Conservation (phyloP, 805 yeast species). For the Candida ulmi region DNA sequence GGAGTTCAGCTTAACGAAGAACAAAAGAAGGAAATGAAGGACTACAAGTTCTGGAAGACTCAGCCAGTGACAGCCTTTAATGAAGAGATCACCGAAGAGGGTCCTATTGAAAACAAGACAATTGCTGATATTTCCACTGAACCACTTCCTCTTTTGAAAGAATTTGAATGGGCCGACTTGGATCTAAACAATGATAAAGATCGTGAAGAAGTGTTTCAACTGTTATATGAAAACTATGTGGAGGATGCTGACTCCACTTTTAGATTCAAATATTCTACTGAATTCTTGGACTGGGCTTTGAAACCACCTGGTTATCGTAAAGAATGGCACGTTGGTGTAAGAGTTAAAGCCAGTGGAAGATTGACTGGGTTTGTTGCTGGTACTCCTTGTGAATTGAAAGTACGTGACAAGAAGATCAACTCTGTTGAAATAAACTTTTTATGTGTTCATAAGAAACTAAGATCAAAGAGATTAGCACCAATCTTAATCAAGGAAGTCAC, state of each 20-base stretch:
- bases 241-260: constrained; percentile 92
- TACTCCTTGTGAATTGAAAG: constrained; percentile 65
- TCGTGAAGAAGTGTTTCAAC: constrained; percentile 70
- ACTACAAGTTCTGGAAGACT: constrained; percentile 95
- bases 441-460: constrained; percentile 88
- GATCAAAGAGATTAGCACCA: constrained; percentile 93
- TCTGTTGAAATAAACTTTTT: constrained; percentile 90
- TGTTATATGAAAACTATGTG: constrained; percentile 85
- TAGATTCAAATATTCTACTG: constrained; percentile 81
- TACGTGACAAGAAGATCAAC: constrained; percentile 49
- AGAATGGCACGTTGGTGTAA: constrained; percentile 92
- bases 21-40: constrained; percentile 71
- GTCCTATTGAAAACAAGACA: constrained; percentile 75
- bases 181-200: constrained; percentile 54
- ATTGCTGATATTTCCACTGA: constrained; percentile 65
- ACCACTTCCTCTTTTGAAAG: constrained; percentile 62
- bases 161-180: constrained; percentile 85
- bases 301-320: constrained; percentile 88
- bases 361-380: constrained; percentile 92
- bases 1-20: constrained; percentile 41
- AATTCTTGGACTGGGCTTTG: constrained; percentile 87
- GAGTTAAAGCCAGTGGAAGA: constrained; percentile 71
- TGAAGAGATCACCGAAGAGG: constrained; percentile 61
- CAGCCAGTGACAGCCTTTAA: constrained; percentile 88
- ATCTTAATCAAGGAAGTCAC: constrained; percentile 91